Evolutionary conservation across 2,329 filamentous ascomycete genomes (phyloP).

Genomic region (Aureobasidium pullulans): DNA sequence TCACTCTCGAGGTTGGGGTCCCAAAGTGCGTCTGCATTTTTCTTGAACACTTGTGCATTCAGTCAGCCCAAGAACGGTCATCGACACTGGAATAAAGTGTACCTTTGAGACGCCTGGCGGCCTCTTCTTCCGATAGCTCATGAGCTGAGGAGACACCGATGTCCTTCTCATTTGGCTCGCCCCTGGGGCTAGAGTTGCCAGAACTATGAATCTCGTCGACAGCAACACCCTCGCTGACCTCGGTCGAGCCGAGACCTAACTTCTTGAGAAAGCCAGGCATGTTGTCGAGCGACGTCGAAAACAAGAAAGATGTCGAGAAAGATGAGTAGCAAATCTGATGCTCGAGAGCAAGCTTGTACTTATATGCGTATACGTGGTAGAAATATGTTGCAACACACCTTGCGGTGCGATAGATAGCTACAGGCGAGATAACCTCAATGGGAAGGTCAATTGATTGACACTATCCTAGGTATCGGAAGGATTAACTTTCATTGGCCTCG

Average conservation of each 20-base stretch:
- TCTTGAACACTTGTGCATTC: background rate
- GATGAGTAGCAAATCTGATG: background rate
- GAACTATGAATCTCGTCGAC: background rate
- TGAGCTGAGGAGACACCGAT: background rate
- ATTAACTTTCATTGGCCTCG: background rate
- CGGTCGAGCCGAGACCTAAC: background rate
- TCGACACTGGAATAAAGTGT: too few species aligned
- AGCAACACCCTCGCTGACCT: background rate
- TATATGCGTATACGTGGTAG: background rate
- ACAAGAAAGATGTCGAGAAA: background rate
- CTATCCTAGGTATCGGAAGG: background rate
- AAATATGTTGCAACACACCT: too few species aligned
- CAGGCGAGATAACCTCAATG: background rate
- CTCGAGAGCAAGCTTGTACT: background rate
- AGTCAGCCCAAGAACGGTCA: background rate
- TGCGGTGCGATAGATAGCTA: background rate
- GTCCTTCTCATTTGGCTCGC: background rate
- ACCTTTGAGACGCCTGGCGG: background rate
- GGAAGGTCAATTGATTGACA: background rate
- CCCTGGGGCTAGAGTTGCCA: background rate
- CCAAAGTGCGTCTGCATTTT: background rate
- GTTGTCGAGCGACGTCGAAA: background rate
- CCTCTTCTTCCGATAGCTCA: background rate
- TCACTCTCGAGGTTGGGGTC: constrained; percentile 4
- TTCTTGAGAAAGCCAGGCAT: constrained; percentile 1